Evolutionary conservation across 306 rosid species (phyloP), one percentile per base, ranked within the genome.

Genomic region (Carpinus viminea): DNA sequence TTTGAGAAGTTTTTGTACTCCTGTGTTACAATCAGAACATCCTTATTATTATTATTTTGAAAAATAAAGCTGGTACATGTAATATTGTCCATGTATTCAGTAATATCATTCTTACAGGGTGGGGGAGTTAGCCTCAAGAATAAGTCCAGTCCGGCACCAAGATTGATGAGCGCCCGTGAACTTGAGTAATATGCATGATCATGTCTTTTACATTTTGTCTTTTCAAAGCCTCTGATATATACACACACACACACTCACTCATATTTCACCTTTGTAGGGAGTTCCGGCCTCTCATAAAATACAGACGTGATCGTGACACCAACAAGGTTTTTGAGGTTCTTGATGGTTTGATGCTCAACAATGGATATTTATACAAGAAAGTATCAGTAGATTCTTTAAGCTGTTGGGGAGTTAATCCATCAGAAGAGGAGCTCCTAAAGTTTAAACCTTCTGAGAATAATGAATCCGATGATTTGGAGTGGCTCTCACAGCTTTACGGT

Each of bases 401-500:
- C 78, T 90, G 91, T 81, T 90, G 96, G 92, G 93, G 96, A 72
- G 94, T 93, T 76, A 79, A 73, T 78, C 99, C 99, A 47, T 85
- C 89, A 36, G 92, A 93, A 46, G 99, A 93, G 79, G 98, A 96
- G 82, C 74, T 83, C 62, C 76, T 89, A 74, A 96, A 96, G 86
- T 96, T 96, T 83, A 87, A 53, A 68, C 71, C 89, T 68, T 82
- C 96, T 65, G 93, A 91, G 86, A 89, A 70, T 79, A 77, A 80
- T 70, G 96, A 88, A 80, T 52, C 93, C 70, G 87, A 84, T 62
- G 89, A 96, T 76, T 52, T 88, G 80, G 96, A 91, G 81, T 96
- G 98, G 98, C 94, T 96, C 8, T 84, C 99, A 75, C 91, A 90
- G 83, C 89, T 96, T 81, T 96, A 93, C 74, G 97, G 98, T 72